Evolutionary conservation across 306 rosid species (phyloP).

Genomic region (Psophocarpus tetragonolobus): DNA sequence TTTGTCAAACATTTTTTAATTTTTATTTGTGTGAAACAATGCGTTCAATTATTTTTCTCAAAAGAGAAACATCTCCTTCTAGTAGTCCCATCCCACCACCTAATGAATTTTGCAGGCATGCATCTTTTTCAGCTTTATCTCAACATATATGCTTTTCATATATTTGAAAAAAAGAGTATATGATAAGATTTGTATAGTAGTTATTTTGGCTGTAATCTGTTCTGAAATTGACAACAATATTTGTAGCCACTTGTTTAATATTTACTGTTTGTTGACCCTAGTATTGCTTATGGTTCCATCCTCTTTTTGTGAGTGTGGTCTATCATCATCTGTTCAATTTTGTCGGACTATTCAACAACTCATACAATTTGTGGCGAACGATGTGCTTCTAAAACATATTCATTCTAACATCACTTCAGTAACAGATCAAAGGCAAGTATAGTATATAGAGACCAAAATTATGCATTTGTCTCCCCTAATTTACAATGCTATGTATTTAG

Average conservation of each 20-base stretch:
- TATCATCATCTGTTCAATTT: not conserved
- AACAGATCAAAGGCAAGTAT: not conserved
- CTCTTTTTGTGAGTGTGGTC: not conserved
- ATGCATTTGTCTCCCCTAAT: not conserved
- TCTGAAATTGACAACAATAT: not conserved
- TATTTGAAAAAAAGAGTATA: not conserved
- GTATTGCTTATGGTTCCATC: not conserved
- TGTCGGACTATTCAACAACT: not conserved
- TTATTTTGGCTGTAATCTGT: slow-evolving; percentile 6
- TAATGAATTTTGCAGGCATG: not conserved
- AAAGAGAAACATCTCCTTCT: not conserved
- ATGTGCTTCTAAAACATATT: not conserved
- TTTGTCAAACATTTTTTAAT: not conserved
- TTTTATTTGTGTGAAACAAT: not conserved
- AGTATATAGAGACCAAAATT: not conserved
- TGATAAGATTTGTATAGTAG: not conserved
- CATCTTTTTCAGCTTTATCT: slow-evolving; percentile 3
- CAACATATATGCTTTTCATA: not conserved
- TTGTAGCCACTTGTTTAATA: not conserved
- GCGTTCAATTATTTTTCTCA: not conserved
- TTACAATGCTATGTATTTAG: not conserved
- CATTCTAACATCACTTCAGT: not conserved
- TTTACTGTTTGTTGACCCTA: not conserved
- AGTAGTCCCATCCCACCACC: not conserved
- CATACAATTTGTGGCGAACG: not conserved